Conservation (phyloP, 1,139 yeast genomes). For the Geotrichum fermentans region DNA sequence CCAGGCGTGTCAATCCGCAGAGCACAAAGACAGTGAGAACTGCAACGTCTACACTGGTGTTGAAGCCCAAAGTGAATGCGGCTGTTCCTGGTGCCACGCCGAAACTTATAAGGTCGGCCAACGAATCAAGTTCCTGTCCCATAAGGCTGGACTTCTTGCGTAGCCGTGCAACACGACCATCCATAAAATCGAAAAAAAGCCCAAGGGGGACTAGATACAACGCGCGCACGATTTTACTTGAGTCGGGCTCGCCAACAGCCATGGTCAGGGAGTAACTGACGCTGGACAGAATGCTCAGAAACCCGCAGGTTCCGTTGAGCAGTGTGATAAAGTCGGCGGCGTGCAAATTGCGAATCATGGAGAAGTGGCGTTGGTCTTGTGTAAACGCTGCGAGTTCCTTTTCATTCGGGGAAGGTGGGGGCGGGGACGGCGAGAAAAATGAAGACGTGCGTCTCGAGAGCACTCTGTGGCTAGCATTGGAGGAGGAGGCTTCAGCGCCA, state of each 20-base stretch:
- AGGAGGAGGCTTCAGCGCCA: not conserved
- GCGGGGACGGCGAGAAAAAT: constrained; percentile 37
- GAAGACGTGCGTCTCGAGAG: constrained; percentile 30
- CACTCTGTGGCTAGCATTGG: constrained; percentile 1
- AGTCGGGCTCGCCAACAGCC: not conserved
- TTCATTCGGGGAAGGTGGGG: constrained; percentile 43
- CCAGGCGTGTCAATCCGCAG: constrained; percentile 90
- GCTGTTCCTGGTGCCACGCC: constrained; percentile 92
- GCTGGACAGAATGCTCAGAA: constrained; percentile 83
- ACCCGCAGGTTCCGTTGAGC: constrained; percentile 74
- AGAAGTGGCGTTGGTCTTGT: constrained; percentile 61
- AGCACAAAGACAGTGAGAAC: constrained; percentile 78
- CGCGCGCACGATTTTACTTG: constrained; percentile 73
- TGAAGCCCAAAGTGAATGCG: constrained; percentile 88
- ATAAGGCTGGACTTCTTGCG: constrained; percentile 86
- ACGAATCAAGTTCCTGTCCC: constrained; percentile 96
- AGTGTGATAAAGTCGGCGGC: constrained; percentile 94
- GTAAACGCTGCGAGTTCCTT: constrained; percentile 73
- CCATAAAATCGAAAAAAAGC: constrained; percentile 89
- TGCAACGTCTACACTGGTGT: constrained; percentile 73
- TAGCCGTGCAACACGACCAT: constrained; percentile 93
- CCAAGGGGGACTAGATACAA: constrained; percentile 85
- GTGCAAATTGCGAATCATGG: constrained; percentile 52
- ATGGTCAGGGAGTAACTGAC: constrained; percentile 51
- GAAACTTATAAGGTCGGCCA: constrained; percentile 89